Conservation (phyloP, 495 filamentous ascomycete species). For the Aspergillus cavernicola region DNA sequence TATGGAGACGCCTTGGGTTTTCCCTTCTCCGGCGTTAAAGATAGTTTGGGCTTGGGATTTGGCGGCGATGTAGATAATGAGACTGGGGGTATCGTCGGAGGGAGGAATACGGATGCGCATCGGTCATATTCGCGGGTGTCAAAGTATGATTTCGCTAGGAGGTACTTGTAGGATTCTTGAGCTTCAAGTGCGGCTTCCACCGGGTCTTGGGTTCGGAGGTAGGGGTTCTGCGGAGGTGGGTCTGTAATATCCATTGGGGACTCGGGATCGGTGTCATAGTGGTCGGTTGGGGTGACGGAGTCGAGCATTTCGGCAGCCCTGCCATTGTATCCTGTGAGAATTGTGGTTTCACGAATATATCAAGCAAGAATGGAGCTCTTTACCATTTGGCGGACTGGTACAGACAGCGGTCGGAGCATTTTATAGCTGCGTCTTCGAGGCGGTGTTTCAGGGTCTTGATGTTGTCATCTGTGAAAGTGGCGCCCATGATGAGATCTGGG, state of each 20-base stretch:
- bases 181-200: conserved; percentile 75
- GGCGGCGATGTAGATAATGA: conserved; percentile 49
- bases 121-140: conserved; percentile 95
- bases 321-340: not conserved
- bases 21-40: conserved; percentile 45
- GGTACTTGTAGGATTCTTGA: conserved; percentile 73
- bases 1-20: conserved; percentile 50
- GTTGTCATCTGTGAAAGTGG: conserved; percentile 35
- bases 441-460: conserved; percentile 54
- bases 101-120: conserved; percentile 85
- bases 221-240: conserved; percentile 37
- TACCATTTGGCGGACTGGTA: conserved; percentile 98
- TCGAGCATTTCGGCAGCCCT: conserved; percentile 96
- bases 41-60: conserved; percentile 36
- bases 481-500: conserved; percentile 27
- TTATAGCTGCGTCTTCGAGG: conserved; percentile 78
- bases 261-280: conserved; percentile 56
- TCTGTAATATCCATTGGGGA: conserved; percentile 53
- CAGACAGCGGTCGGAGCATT: conserved; percentile 91
- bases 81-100: conserved; percentile 62
- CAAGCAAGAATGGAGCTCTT: not conserved
- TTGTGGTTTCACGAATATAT: not conserved
- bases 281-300: conserved; percentile 56
- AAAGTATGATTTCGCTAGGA: conserved; percentile 92
- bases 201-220: conserved; percentile 50